Evolutionary conservation across 768 basidiomycete genomes (phyloP), one percentile per base, ranked within the genome.

Genomic region (Amanita jacksonii): DNA sequence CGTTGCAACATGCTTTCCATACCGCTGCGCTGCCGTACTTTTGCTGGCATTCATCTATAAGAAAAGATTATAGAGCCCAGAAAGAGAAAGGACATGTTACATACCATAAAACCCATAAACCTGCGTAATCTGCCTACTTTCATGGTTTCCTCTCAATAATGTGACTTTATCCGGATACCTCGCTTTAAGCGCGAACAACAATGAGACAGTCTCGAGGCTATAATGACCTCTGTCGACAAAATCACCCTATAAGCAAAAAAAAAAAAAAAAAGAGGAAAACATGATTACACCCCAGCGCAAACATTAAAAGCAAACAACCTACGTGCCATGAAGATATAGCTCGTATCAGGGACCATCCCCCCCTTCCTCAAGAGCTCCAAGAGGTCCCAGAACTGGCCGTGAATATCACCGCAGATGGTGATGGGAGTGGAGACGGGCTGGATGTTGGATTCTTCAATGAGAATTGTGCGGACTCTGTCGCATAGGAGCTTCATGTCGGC

Each of bases 141-240:
- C 94, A 59, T 98, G 94, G 62, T 98, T 98, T 30, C 94, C 93
- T 24, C 94, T 75, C 10, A 98, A 72, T 2, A 97, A 67, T 2
- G 89, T 93, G 45, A 98, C 86, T 54, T 79, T 79, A 62, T 96
- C 89, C 12, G 94, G 93, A 61, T 93, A 94, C 58, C 85, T 74
- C 19, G 89, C 94, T 64, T 98, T 98, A 49, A 96, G 70, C 1
- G 82, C 85, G 22, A 98, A 65, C 19, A 98, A 61, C 39, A 97
- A 65, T 20, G 91, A 89, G 12, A 98, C 88, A 0, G 94, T 98
- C 62, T 98, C 94, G 19, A 97, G 68, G 55, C 88, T 92, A 62
- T 96, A 96, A 62, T 93, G 90, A 3, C 93, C 93, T 45, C 94
- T 74, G 64, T 98, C 94, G 41, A 98, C 94, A 62, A 98, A 98